Conservation (phyloP, 148 eudicot genomes). For the Amaranthus palmeri region DNA sequence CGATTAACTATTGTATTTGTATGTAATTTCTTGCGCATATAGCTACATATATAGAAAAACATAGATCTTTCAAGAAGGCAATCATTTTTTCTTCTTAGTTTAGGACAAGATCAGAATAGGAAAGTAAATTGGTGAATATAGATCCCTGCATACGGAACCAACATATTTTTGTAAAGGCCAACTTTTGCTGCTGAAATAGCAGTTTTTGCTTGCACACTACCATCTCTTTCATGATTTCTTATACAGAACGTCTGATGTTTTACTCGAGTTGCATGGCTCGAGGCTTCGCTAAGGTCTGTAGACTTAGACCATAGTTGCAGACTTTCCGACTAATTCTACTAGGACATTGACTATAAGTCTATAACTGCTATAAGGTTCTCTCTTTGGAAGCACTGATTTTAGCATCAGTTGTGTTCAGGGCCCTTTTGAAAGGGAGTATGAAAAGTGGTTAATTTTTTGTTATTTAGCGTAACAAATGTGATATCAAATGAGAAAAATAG, state of each 20-base stretch:
- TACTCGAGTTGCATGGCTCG: too few relatives aligned
- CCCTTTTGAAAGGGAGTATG: too few relatives aligned
- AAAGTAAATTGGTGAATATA: slow-evolving; percentile 14
- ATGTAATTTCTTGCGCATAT: slow-evolving; percentile 12
- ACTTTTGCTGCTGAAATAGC: slow-evolving; percentile 4
- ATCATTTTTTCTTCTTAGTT: slow-evolving; percentile 4
- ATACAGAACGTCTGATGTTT: neutral
- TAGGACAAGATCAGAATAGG: neutral
- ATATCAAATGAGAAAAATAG: too few relatives aligned
- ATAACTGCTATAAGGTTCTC: too few relatives aligned
- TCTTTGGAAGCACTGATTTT: too few relatives aligned
- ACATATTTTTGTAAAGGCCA: neutral
- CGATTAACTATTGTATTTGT: neutral
- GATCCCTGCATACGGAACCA: neutral
- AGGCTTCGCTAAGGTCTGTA: too few relatives aligned
- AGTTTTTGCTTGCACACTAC: slow-evolving; percentile 3
- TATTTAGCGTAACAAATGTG: too few relatives aligned
- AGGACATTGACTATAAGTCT: too few relatives aligned
- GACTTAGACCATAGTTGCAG: too few relatives aligned
- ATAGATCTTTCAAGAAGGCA: neutral
- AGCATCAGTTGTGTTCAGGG: too few relatives aligned
- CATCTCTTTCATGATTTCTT: neutral
- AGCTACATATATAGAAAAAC: neutral
- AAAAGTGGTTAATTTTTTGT: too few relatives aligned
- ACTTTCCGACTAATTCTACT: too few relatives aligned